A percentile compares a stretch with the other conserved stretches of the same genome.
These are phyloP conservation scores for Pyricularia pennisetigena DNA, from an alignment of 2,329 filamentous ascomycete genomes.

Conservation along the genomic window DNA sequence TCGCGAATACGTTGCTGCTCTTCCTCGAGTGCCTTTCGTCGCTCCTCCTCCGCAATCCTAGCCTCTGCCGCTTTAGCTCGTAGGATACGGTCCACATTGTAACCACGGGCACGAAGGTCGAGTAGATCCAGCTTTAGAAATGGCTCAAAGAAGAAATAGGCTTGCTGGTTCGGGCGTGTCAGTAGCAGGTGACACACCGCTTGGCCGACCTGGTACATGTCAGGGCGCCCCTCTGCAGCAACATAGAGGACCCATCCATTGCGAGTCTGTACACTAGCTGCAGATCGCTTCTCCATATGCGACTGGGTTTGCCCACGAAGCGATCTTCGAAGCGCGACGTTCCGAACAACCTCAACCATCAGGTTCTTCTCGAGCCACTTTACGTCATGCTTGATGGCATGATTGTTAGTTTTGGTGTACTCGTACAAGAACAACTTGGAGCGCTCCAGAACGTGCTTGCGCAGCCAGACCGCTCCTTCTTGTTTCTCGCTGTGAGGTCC, in stretches of 20 bases:
- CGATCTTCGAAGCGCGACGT: slow-evolving; percentile 68
- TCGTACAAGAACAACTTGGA: slow-evolving; percentile 84
- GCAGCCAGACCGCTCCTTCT: slow-evolving; percentile 55
- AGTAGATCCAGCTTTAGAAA: slow-evolving; percentile 78
- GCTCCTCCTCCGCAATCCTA: slow-evolving; percentile 74
- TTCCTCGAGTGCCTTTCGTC: slow-evolving; percentile 62
- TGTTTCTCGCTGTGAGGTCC: slow-evolving; percentile 59
- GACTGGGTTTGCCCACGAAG: slow-evolving; percentile 57
- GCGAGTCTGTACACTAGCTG: slow-evolving; percentile 43
- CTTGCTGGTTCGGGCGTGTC: slow-evolving; percentile 74
- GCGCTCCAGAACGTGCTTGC: slow-evolving; percentile 77
- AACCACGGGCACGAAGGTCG: slow-evolving; percentile 75
- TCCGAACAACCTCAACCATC: slow-evolving; percentile 65
- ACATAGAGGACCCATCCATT: slow-evolving; percentile 63
- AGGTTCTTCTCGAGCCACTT: slow-evolving; percentile 88
- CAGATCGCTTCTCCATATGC: slow-evolving; percentile 66
- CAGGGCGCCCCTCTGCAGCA: slow-evolving; percentile 50
- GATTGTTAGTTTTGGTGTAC: slow-evolving; percentile 56
- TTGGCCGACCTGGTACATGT: slow-evolving; percentile 88
- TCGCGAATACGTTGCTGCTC: slow-evolving; percentile 61
- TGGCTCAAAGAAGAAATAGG: slow-evolving; percentile 83
- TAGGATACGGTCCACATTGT: slow-evolving; percentile 93
- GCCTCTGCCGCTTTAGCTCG: slow-evolving; percentile 81
- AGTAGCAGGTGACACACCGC: slow-evolving; percentile 76
- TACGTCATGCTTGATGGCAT: slow-evolving; percentile 75